phyloP scores from a whole-genome alignment of 2,329 filamentous ascomycete genomes.

The Calonectria honghensis region DNA sequence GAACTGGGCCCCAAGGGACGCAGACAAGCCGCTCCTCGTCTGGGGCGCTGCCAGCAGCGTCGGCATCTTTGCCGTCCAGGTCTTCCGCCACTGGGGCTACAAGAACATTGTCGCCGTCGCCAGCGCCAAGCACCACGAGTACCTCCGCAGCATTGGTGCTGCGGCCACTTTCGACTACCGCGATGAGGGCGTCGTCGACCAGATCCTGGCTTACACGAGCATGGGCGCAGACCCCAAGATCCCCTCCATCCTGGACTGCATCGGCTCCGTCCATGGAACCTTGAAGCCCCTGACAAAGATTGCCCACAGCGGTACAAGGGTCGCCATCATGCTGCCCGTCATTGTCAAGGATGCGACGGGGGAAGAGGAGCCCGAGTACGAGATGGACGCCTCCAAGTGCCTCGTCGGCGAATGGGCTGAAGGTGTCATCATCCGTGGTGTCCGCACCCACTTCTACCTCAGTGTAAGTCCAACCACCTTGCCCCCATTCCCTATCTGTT shows the following conservation, averaged over 20 bases:
- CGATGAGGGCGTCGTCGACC: slow-evolving; percentile 59
- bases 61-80: slow-evolving; percentile 69
- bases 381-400: slow-evolving; percentile 69
- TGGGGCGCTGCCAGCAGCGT: slow-evolving; percentile 74
- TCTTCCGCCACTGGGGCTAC: slow-evolving; percentile 72
- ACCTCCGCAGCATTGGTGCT: slow-evolving; percentile 66
- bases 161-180: slow-evolving; percentile 69
- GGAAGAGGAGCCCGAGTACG: slow-evolving; percentile 69
- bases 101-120: slow-evolving; percentile 69
- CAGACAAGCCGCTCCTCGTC: slow-evolving; percentile 65
- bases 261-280: slow-evolving; percentile 69
- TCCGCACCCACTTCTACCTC: slow-evolving; percentile 63
- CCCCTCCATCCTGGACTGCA: slow-evolving; percentile 73
- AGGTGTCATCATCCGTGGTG: slow-evolving; percentile 71
- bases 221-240: slow-evolving; percentile 54
- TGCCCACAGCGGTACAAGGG: slow-evolving; percentile 67
- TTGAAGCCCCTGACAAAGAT: slow-evolving; percentile 70
- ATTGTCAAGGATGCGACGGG: slow-evolving; percentile 72
- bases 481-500: background rate
- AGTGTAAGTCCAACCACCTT: slow-evolving; percentile 42
- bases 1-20: slow-evolving; percentile 60
- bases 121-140: slow-evolving; percentile 66
- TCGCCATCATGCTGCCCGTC: slow-evolving; percentile 77
- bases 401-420: slow-evolving; percentile 68
- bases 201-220: slow-evolving; percentile 55